Evolutionary conservation across 176 grass and related monocot genomes (phyloP).

Genomic region (Thalia dealbata): DNA sequence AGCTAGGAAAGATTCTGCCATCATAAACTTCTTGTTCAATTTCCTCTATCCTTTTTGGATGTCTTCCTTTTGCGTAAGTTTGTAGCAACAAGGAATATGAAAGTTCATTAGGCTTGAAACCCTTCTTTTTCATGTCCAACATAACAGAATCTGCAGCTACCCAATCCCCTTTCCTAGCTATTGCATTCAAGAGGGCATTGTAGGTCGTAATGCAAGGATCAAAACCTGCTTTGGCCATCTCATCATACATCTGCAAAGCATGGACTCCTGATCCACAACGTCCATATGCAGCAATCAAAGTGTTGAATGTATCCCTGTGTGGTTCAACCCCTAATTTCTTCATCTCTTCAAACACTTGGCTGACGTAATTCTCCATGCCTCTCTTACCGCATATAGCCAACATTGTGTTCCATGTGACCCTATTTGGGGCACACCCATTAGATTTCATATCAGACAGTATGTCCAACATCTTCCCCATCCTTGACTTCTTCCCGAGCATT

Average conservation of each 20-base stretch:
- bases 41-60: conserved; percentile 37
- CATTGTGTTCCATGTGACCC: conserved; percentile 87
- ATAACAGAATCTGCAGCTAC: conserved; percentile 38
- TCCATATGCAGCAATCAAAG: conserved; percentile 70
- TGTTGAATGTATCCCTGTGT: conserved; percentile 61
- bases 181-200: conserved; percentile 63
- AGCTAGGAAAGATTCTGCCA: conserved; percentile 60
- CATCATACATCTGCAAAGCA: conserved; percentile 69
- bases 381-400: conserved; percentile 64
- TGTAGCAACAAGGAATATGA: conserved; percentile 69
- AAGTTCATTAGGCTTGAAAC: conserved; percentile 66
- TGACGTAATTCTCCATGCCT: conserved; percentile 62
- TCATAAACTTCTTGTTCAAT: conserved; percentile 63
- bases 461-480: conserved; percentile 45
- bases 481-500: conserved; percentile 77
- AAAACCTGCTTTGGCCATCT: conserved; percentile 59
- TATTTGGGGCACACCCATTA: conserved; percentile 55
- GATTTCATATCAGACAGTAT: conserved; percentile 61
- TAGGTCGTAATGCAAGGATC: conserved; percentile 63
- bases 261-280: conserved; percentile 49
- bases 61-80: conserved; percentile 46
- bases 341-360: conserved; percentile 54
- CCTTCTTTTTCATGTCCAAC: conserved; percentile 53
- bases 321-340: conserved; percentile 52
- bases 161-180: conserved; percentile 59